These are phyloP conservation scores for Elasticomyces elasticus DNA, from an alignment of 495 filamentous ascomycete genomes.

Conservation along the genomic window DNA sequence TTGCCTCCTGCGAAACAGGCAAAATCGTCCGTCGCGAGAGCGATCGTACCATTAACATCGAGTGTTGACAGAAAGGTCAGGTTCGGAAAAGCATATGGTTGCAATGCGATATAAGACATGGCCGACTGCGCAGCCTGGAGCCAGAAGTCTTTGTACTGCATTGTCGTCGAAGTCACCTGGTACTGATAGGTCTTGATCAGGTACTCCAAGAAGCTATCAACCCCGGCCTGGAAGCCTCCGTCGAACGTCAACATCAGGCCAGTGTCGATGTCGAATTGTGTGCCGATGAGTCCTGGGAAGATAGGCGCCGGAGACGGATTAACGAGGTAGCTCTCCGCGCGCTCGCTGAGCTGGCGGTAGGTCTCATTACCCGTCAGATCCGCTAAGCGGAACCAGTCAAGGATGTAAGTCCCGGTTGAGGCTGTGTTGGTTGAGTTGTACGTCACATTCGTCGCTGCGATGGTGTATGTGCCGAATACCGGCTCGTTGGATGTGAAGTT, in stretches of 20 bases:
- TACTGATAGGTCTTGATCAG: conserved; percentile 34
- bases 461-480: conserved; percentile 8
- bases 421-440: conserved; percentile 18
- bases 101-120: conserved; percentile 23
- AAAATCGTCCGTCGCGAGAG: conserved; percentile 28
- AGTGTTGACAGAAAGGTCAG: conserved; percentile 21
- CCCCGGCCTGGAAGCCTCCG: conserved; percentile 17
- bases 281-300: conserved; percentile 17
- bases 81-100: conserved; percentile 16
- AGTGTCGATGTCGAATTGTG: conserved; percentile 17
- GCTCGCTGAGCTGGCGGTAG: conserved; percentile 11
- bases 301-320: conserved; percentile 15
- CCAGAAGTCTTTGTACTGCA: conserved; percentile 31
- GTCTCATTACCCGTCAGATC: conserved; percentile 19
- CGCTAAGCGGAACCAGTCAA: conserved; percentile 15
- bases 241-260: conserved; percentile 16
- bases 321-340: conserved; percentile 21
- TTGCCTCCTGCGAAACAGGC: conserved; percentile 92
- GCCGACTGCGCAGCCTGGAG: conserved; percentile 31
- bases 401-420: conserved; percentile 15
- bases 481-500: conserved; percentile 16
- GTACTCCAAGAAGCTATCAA: conserved; percentile 29
- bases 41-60: conserved; percentile 20
- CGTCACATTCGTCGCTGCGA: conserved; percentile 9
- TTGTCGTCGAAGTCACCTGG: conserved; percentile 23